phyloP scores from a whole-genome alignment of 108 stramenopile genomes.

The Cyclotella kingstonii region DNA sequence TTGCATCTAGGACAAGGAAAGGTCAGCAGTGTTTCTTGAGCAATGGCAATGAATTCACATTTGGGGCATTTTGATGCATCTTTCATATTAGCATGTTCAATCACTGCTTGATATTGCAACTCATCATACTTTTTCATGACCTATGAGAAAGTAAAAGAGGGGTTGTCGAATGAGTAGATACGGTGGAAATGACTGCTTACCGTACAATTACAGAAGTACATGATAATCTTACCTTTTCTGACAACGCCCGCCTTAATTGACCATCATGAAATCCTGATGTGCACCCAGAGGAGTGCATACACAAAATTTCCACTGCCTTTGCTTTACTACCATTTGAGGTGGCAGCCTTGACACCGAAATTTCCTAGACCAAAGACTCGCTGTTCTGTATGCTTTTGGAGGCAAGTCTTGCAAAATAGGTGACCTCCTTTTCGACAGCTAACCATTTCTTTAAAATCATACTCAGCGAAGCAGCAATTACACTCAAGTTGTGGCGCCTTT shows the following conservation, averaged over 20 bases:
- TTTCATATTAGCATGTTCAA: conserved; percentile 52
- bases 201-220: neutral
- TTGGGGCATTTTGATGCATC: conserved; percentile 64
- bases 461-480: conserved; percentile 73
- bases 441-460: conserved; percentile 79
- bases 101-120: conserved; percentile 46
- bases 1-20: conserved; percentile 53
- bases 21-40: conserved; percentile 22
- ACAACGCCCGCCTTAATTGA: conserved; percentile 58
- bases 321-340: conserved; percentile 25
- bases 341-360: conserved; percentile 51
- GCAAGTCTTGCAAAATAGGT: conserved; percentile 81
- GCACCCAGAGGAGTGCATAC: conserved; percentile 74
- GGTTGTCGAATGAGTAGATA: too few relatives aligned
- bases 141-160: too few relatives aligned
- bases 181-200: too few relatives aligned
- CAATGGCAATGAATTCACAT: conserved; percentile 73
- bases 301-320: conserved; percentile 55
- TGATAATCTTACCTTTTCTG: conserved; percentile 38
- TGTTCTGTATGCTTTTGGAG: conserved; percentile 62
- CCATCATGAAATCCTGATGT: conserved; percentile 59
- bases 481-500: conserved; percentile 53
- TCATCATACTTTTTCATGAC: conserved; percentile 79
- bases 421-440: conserved; percentile 64
- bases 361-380: conserved; percentile 70